A percentile compares a stretch with the other conserved stretches of the same genome.
Evolutionary conservation across 1,284 basidiomycete genomes (phyloP).

Genomic region (Trichosporon ovoides): DNA sequence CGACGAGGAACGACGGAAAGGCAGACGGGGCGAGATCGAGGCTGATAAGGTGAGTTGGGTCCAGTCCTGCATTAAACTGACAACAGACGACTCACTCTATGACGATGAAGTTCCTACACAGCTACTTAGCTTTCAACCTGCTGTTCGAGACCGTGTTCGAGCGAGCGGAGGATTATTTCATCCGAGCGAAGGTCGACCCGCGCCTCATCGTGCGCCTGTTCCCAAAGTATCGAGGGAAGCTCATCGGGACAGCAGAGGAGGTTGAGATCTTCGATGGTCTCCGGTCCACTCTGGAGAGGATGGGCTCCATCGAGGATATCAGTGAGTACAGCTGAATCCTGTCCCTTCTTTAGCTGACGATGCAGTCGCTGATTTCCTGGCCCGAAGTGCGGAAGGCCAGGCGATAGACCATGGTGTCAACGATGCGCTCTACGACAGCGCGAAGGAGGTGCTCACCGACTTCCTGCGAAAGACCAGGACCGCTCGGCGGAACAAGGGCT

Average conservation of each 20-base stretch:
- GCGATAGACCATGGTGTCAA: not conserved
- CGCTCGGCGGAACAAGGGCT: conserved; percentile 42
- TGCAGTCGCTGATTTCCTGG: conserved; percentile 13
- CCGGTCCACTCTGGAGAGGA: conserved; percentile 30
- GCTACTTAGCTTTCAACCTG: conserved; percentile 46
- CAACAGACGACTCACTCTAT: conserved; percentile 35
- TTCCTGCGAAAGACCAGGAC: conserved; percentile 47
- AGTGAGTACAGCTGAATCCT: conserved; percentile 36
- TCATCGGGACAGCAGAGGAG: conserved; percentile 43
- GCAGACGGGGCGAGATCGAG: conserved; percentile 41
- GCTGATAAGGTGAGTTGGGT: conserved; percentile 35
- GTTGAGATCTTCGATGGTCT: conserved; percentile 46
- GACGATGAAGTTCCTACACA: conserved; percentile 45
- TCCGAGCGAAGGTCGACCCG: conserved; percentile 44
- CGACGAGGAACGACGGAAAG: conserved; percentile 41
- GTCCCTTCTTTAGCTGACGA: conserved; percentile 10
- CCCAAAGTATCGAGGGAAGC: conserved; percentile 39
- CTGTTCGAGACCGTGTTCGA: conserved; percentile 47
- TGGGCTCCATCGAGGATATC: conserved; percentile 43
- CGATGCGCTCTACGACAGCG: conserved; percentile 36
- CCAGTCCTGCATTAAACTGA: conserved; percentile 10
- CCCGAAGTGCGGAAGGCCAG: not conserved
- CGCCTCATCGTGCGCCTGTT: conserved; percentile 49
- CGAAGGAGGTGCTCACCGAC: conserved; percentile 45
- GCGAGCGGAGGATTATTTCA: conserved; percentile 45